Evolutionary conservation across 768 basidiomycete species (phyloP).

Genomic region (Roridomyces roridus): DNA sequence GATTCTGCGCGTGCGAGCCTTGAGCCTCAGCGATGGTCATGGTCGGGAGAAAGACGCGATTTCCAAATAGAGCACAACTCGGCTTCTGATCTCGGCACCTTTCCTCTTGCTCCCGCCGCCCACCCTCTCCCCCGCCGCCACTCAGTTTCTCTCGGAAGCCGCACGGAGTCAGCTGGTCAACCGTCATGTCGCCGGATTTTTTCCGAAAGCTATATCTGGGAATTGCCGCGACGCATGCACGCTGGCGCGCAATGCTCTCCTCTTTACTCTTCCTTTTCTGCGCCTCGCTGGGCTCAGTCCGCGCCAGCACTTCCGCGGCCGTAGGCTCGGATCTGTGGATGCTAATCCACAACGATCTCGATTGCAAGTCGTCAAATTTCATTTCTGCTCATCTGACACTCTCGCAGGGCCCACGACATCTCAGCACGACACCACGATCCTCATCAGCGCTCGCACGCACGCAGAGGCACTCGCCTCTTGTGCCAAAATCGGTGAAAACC

Average conservation of each 20-base stretch:
- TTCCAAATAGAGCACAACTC: no score
- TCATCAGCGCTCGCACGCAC: constrained; percentile 13
- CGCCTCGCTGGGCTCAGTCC: background rate
- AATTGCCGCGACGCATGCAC: background rate
- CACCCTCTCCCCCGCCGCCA: no score
- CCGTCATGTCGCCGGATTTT: background rate
- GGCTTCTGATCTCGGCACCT: no score
- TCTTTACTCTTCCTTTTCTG: background rate
- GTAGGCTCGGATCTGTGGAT: constrained; percentile 23
- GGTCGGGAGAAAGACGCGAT: no score
- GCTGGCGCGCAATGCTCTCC: constrained; percentile 7
- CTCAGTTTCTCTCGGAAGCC: no score
- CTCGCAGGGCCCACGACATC: constrained; percentile 13
- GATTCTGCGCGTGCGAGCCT: no score
- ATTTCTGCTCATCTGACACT: no score
- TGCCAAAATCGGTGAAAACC: constrained; percentile 15
- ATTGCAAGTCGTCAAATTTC: constrained; percentile 1
- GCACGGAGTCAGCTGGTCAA: background rate
- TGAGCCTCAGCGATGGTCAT: no score
- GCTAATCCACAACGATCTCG: constrained; percentile 24
- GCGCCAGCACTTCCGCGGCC: background rate
- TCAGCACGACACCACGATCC: constrained; percentile 18
- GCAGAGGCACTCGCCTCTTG: constrained; percentile 14
- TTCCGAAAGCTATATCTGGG: background rate
- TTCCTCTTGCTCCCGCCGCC: no score